phyloP scores from a whole-genome alignment of 352 stramenopile species.

The Pythium rhizo-oryzae region DNA sequence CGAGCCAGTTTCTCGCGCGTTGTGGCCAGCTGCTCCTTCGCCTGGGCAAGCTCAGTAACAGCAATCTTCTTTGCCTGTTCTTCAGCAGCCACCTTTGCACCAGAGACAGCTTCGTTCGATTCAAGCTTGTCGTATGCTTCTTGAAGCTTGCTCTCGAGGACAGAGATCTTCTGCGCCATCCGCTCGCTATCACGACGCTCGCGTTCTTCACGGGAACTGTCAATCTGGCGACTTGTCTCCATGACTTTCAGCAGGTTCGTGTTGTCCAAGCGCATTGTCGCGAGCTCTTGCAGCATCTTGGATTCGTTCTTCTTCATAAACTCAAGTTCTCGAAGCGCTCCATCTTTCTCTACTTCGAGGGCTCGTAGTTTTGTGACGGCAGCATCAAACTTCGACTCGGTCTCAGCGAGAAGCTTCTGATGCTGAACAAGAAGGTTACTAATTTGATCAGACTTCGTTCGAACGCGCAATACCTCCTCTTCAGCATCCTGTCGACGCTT shows the following conservation, averaged over 20 bases:
- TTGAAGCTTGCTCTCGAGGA: conserved; percentile 59
- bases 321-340: conserved; percentile 42
- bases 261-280: conserved; percentile 63
- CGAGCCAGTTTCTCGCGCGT: conserved; percentile 50
- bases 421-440: conserved; percentile 67
- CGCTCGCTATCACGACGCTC: conserved; percentile 51
- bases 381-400: conserved; percentile 61
- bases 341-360: conserved; percentile 53
- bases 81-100: conserved; percentile 44
- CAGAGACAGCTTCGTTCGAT: conserved; percentile 50
- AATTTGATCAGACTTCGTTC: conserved; percentile 62
- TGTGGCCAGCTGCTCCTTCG: conserved; percentile 38
- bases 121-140: conserved; percentile 68
- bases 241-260: conserved; percentile 83
- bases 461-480: conserved; percentile 64
- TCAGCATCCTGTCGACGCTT: conserved; percentile 54
- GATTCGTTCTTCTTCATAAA: conserved; percentile 70
- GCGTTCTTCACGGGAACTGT: conserved; percentile 59
- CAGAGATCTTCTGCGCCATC: conserved; percentile 49
- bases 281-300: conserved; percentile 61
- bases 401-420: conserved; percentile 57
- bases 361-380: conserved; percentile 41
- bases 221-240: conserved; percentile 73
- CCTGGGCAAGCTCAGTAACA: conserved; percentile 39
- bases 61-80: conserved; percentile 68